phyloP scores from a whole-genome alignment of 495 filamentous ascomycete species.

The Apodospora peruviana region DNA sequence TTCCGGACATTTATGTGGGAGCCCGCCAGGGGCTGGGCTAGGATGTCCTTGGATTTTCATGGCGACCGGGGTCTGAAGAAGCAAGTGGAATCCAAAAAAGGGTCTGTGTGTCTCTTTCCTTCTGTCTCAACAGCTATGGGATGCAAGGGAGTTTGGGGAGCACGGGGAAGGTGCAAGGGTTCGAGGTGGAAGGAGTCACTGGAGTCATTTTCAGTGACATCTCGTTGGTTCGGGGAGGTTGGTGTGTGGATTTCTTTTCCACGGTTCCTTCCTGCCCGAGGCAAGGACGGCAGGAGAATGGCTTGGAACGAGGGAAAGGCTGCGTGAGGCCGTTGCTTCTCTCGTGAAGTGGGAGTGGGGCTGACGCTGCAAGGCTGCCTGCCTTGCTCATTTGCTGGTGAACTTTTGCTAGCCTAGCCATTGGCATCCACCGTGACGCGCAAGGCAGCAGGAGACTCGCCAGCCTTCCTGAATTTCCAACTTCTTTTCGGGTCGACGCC shows the following conservation, averaged over 20 bases:
- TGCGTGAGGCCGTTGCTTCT: constrained; percentile 1
- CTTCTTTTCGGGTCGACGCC: constrained; percentile 3
- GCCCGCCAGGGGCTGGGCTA: constrained; percentile 5
- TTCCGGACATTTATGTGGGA: constrained; percentile 6
- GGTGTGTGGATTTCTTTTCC: too few species aligned
- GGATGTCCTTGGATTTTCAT: constrained; percentile 1
- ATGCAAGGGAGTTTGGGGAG: not conserved
- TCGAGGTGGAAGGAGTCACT: constrained; percentile 12
- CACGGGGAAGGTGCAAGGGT: not conserved
- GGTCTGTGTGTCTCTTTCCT: not conserved
- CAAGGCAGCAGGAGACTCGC: constrained; percentile 21
- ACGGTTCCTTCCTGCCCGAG: not conserved
- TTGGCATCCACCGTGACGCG: too few species aligned
- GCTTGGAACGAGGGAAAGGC: constrained; percentile 10
- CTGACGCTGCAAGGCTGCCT: constrained; percentile 24
- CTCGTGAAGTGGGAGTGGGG: constrained; percentile 6
- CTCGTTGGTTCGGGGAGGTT: too few species aligned
- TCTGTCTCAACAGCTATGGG: not conserved
- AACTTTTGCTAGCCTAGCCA: constrained; percentile 14
- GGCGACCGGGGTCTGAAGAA: not conserved
- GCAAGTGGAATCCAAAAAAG: not conserved
- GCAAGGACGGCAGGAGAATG: constrained; percentile 1
- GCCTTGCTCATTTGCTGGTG: constrained; percentile 7
- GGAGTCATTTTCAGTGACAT: too few species aligned
- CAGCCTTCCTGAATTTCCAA: too few species aligned